Percentiles rank a stretch among this genome's conserved stretches.
Evolutionary conservation across 345 rosid genomes (phyloP).

Genomic region (Brassica carinata): DNA sequence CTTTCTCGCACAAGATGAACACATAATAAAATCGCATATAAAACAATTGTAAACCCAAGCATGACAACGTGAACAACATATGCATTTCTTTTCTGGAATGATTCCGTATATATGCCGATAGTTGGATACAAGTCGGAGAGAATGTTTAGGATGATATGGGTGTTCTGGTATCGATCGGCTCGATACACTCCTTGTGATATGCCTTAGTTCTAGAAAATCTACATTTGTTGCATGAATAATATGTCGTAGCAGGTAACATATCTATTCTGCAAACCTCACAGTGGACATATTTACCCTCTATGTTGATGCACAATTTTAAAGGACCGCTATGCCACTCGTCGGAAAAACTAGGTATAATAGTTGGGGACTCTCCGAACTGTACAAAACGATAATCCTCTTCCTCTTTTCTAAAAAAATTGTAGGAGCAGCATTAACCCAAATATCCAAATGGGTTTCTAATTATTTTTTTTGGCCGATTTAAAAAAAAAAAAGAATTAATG

Average conservation of each 20-base stretch:
- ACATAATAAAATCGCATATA: conserved; percentile 7
- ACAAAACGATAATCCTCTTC: not conserved
- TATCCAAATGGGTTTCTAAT: no score
- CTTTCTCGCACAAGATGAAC: not conserved
- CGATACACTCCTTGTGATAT: not conserved
- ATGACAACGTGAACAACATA: accelerated
- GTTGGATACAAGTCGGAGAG: not conserved
- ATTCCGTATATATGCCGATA: not conserved
- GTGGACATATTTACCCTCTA: not conserved
- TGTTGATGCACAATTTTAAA: not conserved
- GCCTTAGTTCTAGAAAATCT: not conserved
- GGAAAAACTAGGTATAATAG: not conserved
- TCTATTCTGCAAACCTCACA: not conserved
- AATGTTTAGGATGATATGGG: conserved; percentile 15
- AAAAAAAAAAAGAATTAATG: no score
- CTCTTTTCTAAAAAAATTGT: not conserved
- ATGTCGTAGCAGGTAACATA: not conserved
- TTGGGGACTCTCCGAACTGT: not conserved
- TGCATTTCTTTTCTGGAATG: not conserved
- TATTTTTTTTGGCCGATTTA: no score
- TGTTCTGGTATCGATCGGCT: not conserved
- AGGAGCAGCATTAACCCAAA: no score
- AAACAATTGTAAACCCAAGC: not conserved
- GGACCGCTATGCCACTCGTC: not conserved
- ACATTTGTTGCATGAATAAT: not conserved